Evolutionary conservation across 106 monocot species (phyloP), one percentile per base, ranked within the genome.

Genomic region (Dendrobium huoshanense): DNA sequence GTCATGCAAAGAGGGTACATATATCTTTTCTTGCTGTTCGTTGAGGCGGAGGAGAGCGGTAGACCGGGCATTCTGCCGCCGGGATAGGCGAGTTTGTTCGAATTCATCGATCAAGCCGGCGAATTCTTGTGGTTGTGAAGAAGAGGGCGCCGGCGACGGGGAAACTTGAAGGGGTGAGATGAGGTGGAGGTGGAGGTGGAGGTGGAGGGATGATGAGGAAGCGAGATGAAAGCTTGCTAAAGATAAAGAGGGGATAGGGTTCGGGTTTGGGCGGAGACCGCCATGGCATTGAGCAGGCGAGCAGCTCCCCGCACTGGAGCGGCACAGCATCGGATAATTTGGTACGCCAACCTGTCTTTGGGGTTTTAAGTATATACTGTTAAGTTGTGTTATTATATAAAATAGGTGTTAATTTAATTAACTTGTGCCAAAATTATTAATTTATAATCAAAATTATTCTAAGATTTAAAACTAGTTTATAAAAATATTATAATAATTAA

Each of bases 51-150:
- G 77, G 72, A 85, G 81, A 41, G 82, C 15, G 61, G 88, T 42
- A 20, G 91, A 85, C 25, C 47, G 73, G 55, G 88, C 80, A 84
- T 89, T 92, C 68, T 92, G 89, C 61, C 74, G 89, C 10, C 92
- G 92, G 20, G 82, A 80, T 76, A 79, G 55, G 25, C 15, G 13
- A n/a, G 74, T 59, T 59, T 33, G 41, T 47, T 40, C 72, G 7
- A 22, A 6, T 47, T 76, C 65, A 22, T 75, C 45, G 25, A 18
- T 6, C 16, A 33, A 43, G 20, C 2, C 4, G 5, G 58, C 41
- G 64, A 20, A 22, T 41, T 81, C 75, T 25, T 72, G 22, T 22
- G 77, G 33, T 3, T 41, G 13, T 7, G 51, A 25, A 58, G 79
- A 11, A 51, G 77, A 11, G 18, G 54, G 25, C 16, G 31, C 20